These are phyloP conservation scores for Alternaria sp. DNA, from an alignment of 2,329 filamentous ascomycete species.

Conservation along the genomic window DNA sequence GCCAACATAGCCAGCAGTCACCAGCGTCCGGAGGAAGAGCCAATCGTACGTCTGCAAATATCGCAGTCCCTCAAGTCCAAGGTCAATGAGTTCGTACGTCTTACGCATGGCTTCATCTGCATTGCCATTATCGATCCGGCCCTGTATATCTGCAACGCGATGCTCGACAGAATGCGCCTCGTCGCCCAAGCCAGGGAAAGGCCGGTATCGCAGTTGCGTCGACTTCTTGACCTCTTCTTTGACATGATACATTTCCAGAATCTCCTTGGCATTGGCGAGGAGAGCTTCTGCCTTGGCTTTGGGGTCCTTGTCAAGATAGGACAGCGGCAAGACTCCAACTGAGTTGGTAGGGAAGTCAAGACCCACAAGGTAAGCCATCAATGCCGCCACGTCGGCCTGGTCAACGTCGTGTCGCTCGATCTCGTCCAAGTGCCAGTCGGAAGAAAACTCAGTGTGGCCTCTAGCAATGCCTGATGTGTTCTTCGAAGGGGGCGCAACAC, in stretches of 20 bases:
- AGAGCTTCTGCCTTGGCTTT: conserved; percentile 84
- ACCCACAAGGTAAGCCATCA: conserved; percentile 93
- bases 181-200: conserved; percentile 75
- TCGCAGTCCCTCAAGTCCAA: conserved; percentile 81
- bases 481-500: conserved; percentile 76
- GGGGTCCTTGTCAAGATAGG: conserved; percentile 76
- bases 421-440: conserved; percentile 83
- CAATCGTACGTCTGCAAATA: conserved; percentile 99
- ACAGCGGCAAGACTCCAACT: conserved; percentile 87
- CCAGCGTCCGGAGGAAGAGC: conserved; percentile 88
- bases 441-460: conserved; percentile 88
- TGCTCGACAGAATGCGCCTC: conserved; percentile 69
- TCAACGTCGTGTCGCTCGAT: conserved; percentile 88
- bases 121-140: conserved; percentile 70
- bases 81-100: conserved; percentile 77
- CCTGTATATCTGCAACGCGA: conserved; percentile 72
- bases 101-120: conserved; percentile 81
- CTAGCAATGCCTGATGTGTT: conserved; percentile 68
- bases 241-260: conserved; percentile 94
- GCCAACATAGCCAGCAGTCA: conserved; percentile 89
- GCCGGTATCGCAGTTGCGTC: conserved; percentile 77
- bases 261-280: conserved; percentile 82
- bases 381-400: conserved; percentile 90
- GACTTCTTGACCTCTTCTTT: conserved; percentile 87
- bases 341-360: conserved; percentile 94